A percentile compares a stretch with the other conserved stretches of the same genome.
These are phyloP conservation scores for Ceriops decandra DNA, from an alignment of 345 rosid species.

Conservation along the genomic window DNA sequence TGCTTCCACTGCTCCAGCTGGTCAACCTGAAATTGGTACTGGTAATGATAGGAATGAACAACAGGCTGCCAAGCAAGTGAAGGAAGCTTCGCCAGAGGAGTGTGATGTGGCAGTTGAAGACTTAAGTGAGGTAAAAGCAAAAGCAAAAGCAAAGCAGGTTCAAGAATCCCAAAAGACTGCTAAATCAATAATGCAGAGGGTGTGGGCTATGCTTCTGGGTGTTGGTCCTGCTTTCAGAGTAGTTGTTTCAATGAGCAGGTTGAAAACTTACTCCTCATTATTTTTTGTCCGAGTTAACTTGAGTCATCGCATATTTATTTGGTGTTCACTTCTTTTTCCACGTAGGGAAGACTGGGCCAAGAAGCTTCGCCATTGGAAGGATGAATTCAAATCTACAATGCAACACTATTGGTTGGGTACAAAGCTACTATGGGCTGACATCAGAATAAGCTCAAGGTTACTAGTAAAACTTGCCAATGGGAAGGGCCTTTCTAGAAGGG, in stretches of 20 bases:
- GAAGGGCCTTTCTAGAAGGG: conserved; percentile 91
- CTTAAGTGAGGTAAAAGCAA: conserved; percentile 72
- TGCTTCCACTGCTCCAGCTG: conserved; percentile 58
- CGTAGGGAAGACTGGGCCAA: conserved; percentile 94
- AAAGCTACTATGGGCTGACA: conserved; percentile 86
- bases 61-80: conserved; percentile 44
- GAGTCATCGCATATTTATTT: conserved; percentile 11
- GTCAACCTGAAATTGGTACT: conserved; percentile 40
- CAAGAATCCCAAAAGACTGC: conserved; percentile 59
- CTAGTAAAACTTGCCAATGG: conserved; percentile 84
- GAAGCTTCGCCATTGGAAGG: conserved; percentile 80
- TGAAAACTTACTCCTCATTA: conserved; percentile 15
- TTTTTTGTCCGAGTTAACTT: conserved; percentile 11
- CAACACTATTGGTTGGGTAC: conserved; percentile 95
- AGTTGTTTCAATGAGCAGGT: conserved; percentile 96
- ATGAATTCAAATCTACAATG: conserved; percentile 79
- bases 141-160: conserved; percentile 76
- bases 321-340: conserved; percentile 6
- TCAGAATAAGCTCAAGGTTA: conserved; percentile 79
- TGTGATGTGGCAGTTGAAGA: conserved; percentile 98
- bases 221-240: conserved; percentile 93
- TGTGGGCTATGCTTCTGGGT: conserved; percentile 61
- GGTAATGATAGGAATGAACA: conserved; percentile 41
- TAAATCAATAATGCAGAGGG: conserved; percentile 46
- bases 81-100: conserved; percentile 91